Percentiles rank a stretch among this genome's conserved stretches.
phyloP scores from a whole-genome alignment of 2,329 filamentous ascomycete species.

The Pseudohalonectria lignicola region DNA sequence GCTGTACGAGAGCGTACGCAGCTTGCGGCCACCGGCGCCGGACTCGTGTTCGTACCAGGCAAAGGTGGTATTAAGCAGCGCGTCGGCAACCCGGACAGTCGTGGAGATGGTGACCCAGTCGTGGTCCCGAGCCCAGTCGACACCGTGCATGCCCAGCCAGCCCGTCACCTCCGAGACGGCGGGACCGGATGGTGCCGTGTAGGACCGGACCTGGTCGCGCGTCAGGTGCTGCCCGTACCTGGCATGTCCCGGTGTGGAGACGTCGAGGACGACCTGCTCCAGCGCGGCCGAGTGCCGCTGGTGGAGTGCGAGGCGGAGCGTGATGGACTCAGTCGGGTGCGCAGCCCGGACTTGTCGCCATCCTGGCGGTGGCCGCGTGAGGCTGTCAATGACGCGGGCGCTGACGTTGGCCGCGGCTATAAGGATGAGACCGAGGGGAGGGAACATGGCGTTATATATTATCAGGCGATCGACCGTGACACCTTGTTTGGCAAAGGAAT shows the following conservation, averaged over 20 bases:
- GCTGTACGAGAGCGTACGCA: constrained; percentile 47
- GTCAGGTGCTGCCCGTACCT: constrained; percentile 53
- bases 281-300: constrained; percentile 38
- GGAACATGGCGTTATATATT: too few species aligned
- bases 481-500: too few species aligned
- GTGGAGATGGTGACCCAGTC: constrained; percentile 53
- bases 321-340: constrained; percentile 24
- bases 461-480: too few species aligned
- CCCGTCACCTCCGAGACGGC: constrained; percentile 35
- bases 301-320: constrained; percentile 34
- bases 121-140: constrained; percentile 35
- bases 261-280: constrained; percentile 46
- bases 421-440: too few species aligned
- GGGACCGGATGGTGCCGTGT: constrained; percentile 37
- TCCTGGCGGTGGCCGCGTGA: constrained; percentile 22
- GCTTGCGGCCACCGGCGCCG: constrained; percentile 24
- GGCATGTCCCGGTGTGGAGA: constrained; percentile 48
- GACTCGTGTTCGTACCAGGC: constrained; percentile 38
- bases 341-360: constrained; percentile 24
- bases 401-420: constrained; percentile 10
- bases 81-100: constrained; percentile 38
- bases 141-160: constrained; percentile 43
- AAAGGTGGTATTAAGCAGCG: constrained; percentile 46
- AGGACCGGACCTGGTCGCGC: constrained; percentile 43
- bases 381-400: constrained; percentile 23